Evolutionary conservation across 306 rosid species (phyloP).

Genomic region (Carpinus viminea): DNA sequence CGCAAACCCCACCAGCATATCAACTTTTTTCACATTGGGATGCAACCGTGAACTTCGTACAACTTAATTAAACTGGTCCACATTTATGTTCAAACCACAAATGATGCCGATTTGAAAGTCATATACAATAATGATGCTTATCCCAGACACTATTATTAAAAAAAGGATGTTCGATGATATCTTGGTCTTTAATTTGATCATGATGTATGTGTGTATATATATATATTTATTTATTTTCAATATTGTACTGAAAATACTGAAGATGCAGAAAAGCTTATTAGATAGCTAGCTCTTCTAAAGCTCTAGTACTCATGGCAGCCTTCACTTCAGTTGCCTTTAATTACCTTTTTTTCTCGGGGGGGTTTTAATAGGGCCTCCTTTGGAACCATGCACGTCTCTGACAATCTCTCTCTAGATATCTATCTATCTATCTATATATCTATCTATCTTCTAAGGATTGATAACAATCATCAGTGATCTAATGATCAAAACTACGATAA

Average conservation of each 20-base stretch:
- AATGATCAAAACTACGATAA: background rate
- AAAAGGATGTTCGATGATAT: background rate
- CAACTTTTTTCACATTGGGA: slow-evolving; percentile 37
- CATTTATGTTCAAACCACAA: slow-evolving; percentile 15
- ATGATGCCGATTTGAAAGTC: slow-evolving; percentile 1
- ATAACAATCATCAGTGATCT: too few relatives aligned
- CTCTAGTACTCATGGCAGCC: slow-evolving; percentile 29
- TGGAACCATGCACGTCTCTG: too few relatives aligned
- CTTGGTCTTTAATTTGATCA: background rate
- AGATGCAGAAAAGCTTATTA: slow-evolving; percentile 20
- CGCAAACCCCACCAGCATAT: slow-evolving; percentile 33
- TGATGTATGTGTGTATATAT: too few relatives aligned
- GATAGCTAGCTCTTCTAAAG: slow-evolving; percentile 18
- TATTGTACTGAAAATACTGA: background rate
- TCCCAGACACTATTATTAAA: background rate
- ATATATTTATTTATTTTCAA: background rate
- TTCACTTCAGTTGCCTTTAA: slow-evolving; percentile 28
- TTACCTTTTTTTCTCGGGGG: background rate
- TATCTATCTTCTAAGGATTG: too few relatives aligned
- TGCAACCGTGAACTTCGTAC: slow-evolving; percentile 29
- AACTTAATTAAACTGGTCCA: slow-evolving; percentile 23
- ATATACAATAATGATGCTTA: background rate
- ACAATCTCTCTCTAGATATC: background rate
- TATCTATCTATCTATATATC: too few relatives aligned
- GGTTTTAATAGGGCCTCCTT: slow-evolving; percentile 16